A percentile compares a stretch with the other conserved stretches of the same genome.
Evolutionary conservation across 140 eudicot genomes (phyloP).

Genomic region (Ambrosia hybrid): DNA sequence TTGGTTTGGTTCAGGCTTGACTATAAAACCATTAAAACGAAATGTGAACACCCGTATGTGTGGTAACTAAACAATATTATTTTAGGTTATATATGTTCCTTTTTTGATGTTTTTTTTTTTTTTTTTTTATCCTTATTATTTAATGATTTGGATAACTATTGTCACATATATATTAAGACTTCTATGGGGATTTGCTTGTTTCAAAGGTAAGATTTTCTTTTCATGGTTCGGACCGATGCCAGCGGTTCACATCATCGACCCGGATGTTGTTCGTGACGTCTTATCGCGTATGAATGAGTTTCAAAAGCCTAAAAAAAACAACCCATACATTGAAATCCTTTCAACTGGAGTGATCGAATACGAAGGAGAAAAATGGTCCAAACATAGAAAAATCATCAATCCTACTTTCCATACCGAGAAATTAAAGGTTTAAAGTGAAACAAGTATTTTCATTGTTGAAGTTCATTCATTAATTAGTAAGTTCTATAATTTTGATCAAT

Average conservation of each 20-base stretch:
- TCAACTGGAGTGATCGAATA: conserved; percentile 25
- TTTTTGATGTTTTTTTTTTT: too few relatives aligned
- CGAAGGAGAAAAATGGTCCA: conserved; percentile 33
- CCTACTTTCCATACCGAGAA: conserved; percentile 35
- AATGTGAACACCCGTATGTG: too few relatives aligned
- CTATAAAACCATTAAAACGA: too few relatives aligned
- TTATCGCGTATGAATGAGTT: conserved; percentile 26
- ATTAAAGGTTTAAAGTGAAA: conserved; percentile 22
- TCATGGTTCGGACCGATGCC: conserved; percentile 35
- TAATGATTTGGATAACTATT: too few relatives aligned
- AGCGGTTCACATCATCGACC: conserved; percentile 16
- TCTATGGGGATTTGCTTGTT: neutral
- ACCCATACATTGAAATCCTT: conserved; percentile 18
- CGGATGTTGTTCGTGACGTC: conserved; percentile 23
- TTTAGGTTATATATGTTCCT: too few relatives aligned
- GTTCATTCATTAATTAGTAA: neutral
- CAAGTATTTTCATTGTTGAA: neutral
- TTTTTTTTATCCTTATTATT: too few relatives aligned
- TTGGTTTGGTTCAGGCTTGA: too few relatives aligned
- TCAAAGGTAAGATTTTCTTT: conserved; percentile 31
- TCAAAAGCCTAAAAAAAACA: conserved; percentile 27
- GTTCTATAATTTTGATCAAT: neutral
- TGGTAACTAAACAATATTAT: too few relatives aligned
- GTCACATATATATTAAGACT: too few relatives aligned
- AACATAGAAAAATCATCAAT: conserved; percentile 36